Evolutionary conservation across 495 filamentous ascomycete species (phyloP).

Genomic region (Mytilinidion resinicola): DNA sequence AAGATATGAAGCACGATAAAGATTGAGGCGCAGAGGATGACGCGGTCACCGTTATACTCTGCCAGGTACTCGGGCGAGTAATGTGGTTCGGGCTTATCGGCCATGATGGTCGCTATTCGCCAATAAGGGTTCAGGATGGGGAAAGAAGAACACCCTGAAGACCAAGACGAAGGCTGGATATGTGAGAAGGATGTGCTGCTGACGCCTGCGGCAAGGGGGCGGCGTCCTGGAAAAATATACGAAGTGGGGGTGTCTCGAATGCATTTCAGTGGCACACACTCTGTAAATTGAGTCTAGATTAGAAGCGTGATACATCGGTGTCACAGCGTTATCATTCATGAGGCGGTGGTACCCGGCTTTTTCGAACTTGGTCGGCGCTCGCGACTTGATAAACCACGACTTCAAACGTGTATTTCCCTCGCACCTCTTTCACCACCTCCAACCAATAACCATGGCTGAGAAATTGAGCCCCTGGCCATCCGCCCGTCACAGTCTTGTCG

Average conservation of each 20-base stretch:
- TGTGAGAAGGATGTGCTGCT: neutral
- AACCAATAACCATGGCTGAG: neutral
- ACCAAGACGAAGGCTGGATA: neutral
- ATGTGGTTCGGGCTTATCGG: neutral
- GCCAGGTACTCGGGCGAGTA: neutral
- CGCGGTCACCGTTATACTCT: conserved; percentile 2
- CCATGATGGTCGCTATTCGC: neutral
- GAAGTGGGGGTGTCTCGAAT: no score
- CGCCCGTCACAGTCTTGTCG: neutral
- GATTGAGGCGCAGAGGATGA: neutral
- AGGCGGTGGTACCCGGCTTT: no score
- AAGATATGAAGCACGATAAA: neutral
- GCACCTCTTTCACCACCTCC: neutral
- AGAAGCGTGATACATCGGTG: no score
- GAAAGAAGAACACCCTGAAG: neutral
- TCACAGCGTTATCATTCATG: no score
- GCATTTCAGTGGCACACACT: no score
- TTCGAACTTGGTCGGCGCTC: no score
- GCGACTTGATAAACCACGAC: no score
- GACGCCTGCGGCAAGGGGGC: no score
- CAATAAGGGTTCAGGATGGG: neutral
- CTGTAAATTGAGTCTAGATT: no score
- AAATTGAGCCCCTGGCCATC: neutral
- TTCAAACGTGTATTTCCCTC: no score
- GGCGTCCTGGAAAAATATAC: no score